Evolutionary conservation across 2,329 filamentous ascomycete genomes (phyloP).

Genomic region (Cercospora brassicicola): DNA sequence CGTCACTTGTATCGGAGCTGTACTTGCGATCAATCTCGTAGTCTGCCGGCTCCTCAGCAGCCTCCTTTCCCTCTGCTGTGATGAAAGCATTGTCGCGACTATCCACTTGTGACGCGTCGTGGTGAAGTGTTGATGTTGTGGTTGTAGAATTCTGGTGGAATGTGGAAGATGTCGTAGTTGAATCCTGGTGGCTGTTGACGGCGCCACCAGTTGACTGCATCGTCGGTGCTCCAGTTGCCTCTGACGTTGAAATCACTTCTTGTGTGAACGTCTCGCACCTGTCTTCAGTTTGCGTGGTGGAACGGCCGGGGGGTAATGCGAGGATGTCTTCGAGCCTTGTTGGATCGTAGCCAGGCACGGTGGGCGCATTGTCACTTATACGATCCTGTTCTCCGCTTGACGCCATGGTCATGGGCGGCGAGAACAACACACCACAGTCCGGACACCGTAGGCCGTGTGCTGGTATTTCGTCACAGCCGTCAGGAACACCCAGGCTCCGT

Average conservation of each 20-base stretch:
- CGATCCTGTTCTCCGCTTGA: constrained; percentile 9
- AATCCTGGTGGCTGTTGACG: constrained; percentile 17
- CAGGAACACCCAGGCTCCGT: constrained; percentile 11
- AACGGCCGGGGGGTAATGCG: constrained; percentile 15
- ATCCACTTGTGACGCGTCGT: constrained; percentile 1
- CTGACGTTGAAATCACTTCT: constrained; percentile 8
- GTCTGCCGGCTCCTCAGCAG: constrained; percentile 27
- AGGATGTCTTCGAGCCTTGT: constrained; percentile 18
- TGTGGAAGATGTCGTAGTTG: not conserved
- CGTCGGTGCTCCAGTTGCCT: constrained; percentile 6
- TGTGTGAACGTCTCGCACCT: constrained; percentile 11
- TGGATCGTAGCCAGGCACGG: constrained; percentile 23
- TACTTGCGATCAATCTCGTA: constrained; percentile 20
- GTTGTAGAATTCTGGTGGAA: constrained; percentile 7
- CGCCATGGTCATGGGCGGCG: constrained; percentile 13
- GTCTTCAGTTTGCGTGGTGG: constrained; percentile 20
- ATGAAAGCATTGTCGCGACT: constrained; percentile 25
- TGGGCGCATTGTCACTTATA: constrained; percentile 12
- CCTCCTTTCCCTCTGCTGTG: constrained; percentile 33
- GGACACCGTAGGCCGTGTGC: not conserved
- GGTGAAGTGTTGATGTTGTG: constrained; percentile 12
- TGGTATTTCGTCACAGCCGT: not conserved
- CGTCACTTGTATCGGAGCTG: constrained; percentile 8
- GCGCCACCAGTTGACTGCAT: constrained; percentile 19
- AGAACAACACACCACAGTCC: constrained; percentile 7